Conservation (phyloP, 176 grass and related monocot genomes). For the Avena eriantha region DNA sequence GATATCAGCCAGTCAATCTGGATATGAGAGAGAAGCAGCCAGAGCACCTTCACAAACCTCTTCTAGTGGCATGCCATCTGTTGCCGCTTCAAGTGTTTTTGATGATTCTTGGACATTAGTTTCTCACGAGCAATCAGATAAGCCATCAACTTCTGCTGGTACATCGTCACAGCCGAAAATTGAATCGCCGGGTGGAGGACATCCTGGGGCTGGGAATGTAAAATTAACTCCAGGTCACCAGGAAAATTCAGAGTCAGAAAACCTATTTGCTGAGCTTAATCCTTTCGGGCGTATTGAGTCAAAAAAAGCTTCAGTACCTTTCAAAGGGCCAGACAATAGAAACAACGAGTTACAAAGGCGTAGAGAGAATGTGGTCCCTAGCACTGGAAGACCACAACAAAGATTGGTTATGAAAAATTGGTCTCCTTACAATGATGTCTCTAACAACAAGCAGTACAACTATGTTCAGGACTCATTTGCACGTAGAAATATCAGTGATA, state of each 20-base stretch:
- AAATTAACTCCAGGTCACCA: slow-evolving; percentile 52
- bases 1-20: slow-evolving; percentile 60
- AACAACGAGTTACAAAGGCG: slow-evolving; percentile 72
- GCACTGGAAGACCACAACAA: slow-evolving; percentile 72
- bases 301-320: slow-evolving; percentile 53
- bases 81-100: slow-evolving; percentile 50
- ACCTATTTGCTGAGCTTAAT: slow-evolving; percentile 97
- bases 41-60: slow-evolving; percentile 50
- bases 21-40: slow-evolving; percentile 50
- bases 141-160: slow-evolving; percentile 64
- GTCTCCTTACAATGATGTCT: slow-evolving; percentile 96
- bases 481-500: slow-evolving; percentile 69
- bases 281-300: slow-evolving; percentile 61
- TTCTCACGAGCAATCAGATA: slow-evolving; percentile 56
- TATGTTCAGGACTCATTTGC: slow-evolving; percentile 59
- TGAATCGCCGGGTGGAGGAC: slow-evolving; percentile 41
- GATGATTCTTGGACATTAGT: slow-evolving; percentile 48
- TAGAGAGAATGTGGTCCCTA: slow-evolving; percentile 75
- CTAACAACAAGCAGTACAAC: slow-evolving; percentile 83
- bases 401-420: slow-evolving; percentile 93
- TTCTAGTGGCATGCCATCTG: slow-evolving; percentile 50
- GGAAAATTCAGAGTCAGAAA: slow-evolving; percentile 64
- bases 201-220: slow-evolving; percentile 48
- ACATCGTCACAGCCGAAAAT: slow-evolving; percentile 64
- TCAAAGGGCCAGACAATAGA: slow-evolving; percentile 62